These are phyloP conservation scores for Russula griseocarnosa DNA, from an alignment of 768 basidiomycete species.

Conservation along the genomic window DNA sequence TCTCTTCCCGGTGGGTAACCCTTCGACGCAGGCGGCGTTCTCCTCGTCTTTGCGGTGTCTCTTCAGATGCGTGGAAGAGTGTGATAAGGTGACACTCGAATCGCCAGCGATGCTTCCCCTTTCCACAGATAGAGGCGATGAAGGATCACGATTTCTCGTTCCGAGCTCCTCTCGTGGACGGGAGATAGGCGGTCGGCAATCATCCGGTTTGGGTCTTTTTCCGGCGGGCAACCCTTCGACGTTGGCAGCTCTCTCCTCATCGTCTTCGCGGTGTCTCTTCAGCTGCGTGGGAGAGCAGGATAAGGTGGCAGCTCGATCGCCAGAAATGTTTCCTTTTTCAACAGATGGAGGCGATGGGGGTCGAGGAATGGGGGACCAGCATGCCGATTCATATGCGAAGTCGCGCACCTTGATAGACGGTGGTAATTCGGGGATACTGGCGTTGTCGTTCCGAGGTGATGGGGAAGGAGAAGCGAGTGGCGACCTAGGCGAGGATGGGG, in stretches of 20 bases:
- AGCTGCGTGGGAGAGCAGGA: not conserved
- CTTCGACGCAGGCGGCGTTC: not conserved
- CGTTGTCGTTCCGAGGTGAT: not conserved
- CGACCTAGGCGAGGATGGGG: constrained; percentile 18
- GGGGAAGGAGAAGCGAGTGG: not conserved
- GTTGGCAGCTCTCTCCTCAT: not conserved
- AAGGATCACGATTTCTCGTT: too few species aligned
- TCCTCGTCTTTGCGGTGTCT: constrained; percentile 9
- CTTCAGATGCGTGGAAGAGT: not conserved
- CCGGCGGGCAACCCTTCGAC: constrained; percentile 1
- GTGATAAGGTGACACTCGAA: not conserved
- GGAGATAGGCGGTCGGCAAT: too few species aligned
- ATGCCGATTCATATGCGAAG: constrained; percentile 30
- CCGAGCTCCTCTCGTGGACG: too few species aligned
- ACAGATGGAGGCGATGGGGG: not conserved
- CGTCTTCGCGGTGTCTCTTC: constrained; percentile 13
- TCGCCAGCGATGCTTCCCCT: not conserved
- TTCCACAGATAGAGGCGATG: too few species aligned
- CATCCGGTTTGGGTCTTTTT: constrained; percentile 10
- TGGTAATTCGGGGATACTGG: constrained; percentile 1
- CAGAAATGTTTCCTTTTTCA: not conserved
- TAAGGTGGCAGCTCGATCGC: not conserved
- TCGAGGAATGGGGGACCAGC: constrained; percentile 5
- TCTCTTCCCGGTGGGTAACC: constrained; percentile 9
- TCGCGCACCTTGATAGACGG: constrained; percentile 31